Percentiles rank a stretch among this genome's conserved stretches.
Evolutionary conservation across 352 stramenopile species (phyloP).

Genomic region (Globisporangium canariense): DNA sequence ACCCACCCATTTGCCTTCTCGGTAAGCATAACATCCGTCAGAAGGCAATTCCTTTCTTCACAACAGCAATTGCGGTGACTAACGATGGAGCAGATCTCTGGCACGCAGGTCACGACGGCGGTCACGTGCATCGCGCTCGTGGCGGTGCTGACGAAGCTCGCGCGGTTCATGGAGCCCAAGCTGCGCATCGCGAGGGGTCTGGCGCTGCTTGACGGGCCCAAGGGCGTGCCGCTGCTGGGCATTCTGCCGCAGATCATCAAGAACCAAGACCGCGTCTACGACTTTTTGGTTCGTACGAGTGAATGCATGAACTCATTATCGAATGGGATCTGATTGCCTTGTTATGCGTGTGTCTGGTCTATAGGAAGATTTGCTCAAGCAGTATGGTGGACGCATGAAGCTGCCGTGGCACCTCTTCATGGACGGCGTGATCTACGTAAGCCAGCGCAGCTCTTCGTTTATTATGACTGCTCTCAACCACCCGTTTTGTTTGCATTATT

Average conservation of each 20-base stretch:
- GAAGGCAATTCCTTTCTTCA: too few relatives aligned
- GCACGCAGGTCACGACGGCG: neutral
- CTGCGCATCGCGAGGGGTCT: slow-evolving; percentile 47
- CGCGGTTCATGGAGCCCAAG: slow-evolving; percentile 31
- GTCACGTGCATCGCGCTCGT: slow-evolving; percentile 1
- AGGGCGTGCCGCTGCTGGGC: slow-evolving; percentile 38
- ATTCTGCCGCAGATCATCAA: slow-evolving; percentile 49
- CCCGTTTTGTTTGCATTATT: too few relatives aligned
- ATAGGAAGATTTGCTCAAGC: slow-evolving; percentile 35
- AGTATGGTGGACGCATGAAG: slow-evolving; percentile 52
- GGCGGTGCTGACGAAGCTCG: neutral
- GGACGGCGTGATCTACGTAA: slow-evolving; percentile 52
- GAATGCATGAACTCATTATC: neutral
- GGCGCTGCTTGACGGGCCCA: slow-evolving; percentile 30
- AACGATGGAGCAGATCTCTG: neutral
- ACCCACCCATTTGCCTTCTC: too few relatives aligned
- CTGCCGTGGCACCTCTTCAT: slow-evolving; percentile 66
- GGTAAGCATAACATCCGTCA: too few relatives aligned
- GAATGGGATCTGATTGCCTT: neutral
- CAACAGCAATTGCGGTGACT: too few relatives aligned
- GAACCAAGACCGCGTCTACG: slow-evolving; percentile 48
- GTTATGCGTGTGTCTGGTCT: neutral
- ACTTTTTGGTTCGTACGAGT: slow-evolving; percentile 30
- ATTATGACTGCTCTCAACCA: neutral
- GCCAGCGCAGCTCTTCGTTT: neutral